Base-by-base conservation (phyloP, 2,329 filamentous ascomycete species). In the Venturia asperata region DNA sequence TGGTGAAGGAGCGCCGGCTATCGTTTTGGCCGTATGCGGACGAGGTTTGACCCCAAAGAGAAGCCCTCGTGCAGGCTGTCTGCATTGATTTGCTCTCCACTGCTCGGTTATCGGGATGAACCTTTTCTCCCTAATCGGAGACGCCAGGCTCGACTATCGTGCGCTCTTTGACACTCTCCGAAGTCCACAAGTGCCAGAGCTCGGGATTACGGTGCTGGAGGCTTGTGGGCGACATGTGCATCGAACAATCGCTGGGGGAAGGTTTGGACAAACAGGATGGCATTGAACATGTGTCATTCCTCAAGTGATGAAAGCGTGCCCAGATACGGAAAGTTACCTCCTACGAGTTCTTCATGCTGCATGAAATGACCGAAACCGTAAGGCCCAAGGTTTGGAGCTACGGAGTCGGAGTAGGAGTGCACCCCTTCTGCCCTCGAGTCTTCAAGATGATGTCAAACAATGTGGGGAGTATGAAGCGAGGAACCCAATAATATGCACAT, bases 101-200 rank as follows among this genome's bases (percentile, higher is more conserved):
- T 37, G 52, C 52, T 56, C 52, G 52, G 13, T n/a, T 56, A 37
- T 56, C 52, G 52, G 47, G 15, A 49, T 37, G 17, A 4, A 3
- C 19, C 30, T 11, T 15, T 37, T 56, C 13, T n/a, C n/a, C 30
- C 30, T 37, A 37, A 58, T 58, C 52, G 52, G 52, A 34, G 52
- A 58, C 52, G 52, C 52, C 52, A 39, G 52, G 30, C 52, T 37
- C 52, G 52, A 37, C 17, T 37, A 58, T 58, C 49, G 49, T 56
- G 49, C 34, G 49, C 27, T 30, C 27, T 34, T 19, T 17, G 27
- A 37, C 24, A 55, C 24, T 17, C 3, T 55, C 13, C 49, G 15
- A 47, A n/a, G 17, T 17, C 30, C 45, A 47, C 45, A 2, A n/a
- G 17, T 55, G 49, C 49, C 49, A 47, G 45, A 47, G 49, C 27